These are phyloP conservation scores for Ophiostoma angusticollis DNA, from an alignment of 2,329 filamentous ascomycete genomes.

Conservation along the genomic window DNA sequence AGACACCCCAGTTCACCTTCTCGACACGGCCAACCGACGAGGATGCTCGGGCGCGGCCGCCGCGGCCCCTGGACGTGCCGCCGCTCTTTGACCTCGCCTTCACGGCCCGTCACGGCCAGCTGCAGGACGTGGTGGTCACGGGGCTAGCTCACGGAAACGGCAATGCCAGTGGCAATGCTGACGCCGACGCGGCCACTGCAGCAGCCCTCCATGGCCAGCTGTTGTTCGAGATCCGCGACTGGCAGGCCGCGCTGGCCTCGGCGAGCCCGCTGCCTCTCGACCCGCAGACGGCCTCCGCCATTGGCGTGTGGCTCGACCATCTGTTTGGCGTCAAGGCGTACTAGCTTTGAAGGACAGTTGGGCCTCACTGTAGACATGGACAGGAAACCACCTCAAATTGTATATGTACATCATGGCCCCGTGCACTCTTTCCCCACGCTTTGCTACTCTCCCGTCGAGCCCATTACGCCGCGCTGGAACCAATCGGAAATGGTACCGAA, in stretches of 20 bases:
- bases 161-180: neutral
- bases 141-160: constrained; percentile 14
- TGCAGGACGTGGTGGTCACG: constrained; percentile 18
- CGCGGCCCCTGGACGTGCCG: constrained; percentile 34
- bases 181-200: constrained; percentile 11
- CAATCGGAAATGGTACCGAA: constrained; percentile 91
- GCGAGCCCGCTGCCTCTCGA: constrained; percentile 11
- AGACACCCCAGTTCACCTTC: constrained; percentile 75
- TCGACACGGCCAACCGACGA: constrained; percentile 46
- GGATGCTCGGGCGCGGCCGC: constrained; percentile 42
- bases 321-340: constrained; percentile 17
- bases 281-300: neutral
- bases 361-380: no score
- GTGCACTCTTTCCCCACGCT: neutral
- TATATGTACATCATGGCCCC: neutral
- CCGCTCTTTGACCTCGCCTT: constrained; percentile 22
- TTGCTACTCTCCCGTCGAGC: constrained; percentile 21
- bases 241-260: constrained; percentile 15
- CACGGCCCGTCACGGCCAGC: constrained; percentile 27
- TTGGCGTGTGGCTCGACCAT: constrained; percentile 20
- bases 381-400: neutral
- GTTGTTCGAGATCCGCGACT: constrained; percentile 20
- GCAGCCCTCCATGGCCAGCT: constrained; percentile 14
- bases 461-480: constrained; percentile 90
- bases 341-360: neutral